These are phyloP conservation scores for Tephrocybe sp. DNA, from an alignment of 768 basidiomycete species.

Conservation along the genomic window DNA sequence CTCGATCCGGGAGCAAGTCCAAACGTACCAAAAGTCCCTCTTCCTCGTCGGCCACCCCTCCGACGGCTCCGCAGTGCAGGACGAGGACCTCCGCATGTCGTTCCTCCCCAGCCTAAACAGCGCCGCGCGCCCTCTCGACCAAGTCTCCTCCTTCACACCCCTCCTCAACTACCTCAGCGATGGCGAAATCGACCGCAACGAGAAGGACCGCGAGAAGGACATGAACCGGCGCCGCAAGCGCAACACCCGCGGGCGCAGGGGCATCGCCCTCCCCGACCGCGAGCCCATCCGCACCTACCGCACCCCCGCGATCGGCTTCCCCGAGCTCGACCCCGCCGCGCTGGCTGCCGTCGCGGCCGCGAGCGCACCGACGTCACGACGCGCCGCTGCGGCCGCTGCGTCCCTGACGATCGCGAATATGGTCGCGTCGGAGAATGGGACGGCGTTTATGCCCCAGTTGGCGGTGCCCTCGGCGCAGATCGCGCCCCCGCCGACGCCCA, in stretches of 20 bases:
- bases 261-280: constrained; percentile 86
- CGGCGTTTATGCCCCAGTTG: constrained; percentile 49
- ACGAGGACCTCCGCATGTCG: constrained; percentile 89
- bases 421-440: constrained; percentile 90
- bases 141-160: constrained; percentile 82
- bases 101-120: constrained; percentile 82
- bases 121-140: constrained; percentile 72
- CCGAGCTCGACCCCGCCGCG: constrained; percentile 71
- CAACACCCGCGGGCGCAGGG: constrained; percentile 78
- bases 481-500: not conserved
- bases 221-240: constrained; percentile 82
- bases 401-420: constrained; percentile 86
- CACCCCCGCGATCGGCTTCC: constrained; percentile 85
- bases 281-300: constrained; percentile 91
- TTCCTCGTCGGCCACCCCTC: constrained; percentile 87
- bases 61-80: constrained; percentile 74
- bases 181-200: constrained; percentile 84
- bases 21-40: constrained; percentile 88
- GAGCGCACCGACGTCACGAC: constrained; percentile 66
- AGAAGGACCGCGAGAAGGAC: constrained; percentile 94
- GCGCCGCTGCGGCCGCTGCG: constrained; percentile 87
- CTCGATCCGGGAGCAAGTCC: constrained; percentile 93
- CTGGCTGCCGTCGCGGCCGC: constrained; percentile 65
- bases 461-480: constrained; percentile 22
- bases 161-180: constrained; percentile 87